Conservation (phyloP, 108 stramenopile genomes). For the Cylindrotheca closterium region DNA sequence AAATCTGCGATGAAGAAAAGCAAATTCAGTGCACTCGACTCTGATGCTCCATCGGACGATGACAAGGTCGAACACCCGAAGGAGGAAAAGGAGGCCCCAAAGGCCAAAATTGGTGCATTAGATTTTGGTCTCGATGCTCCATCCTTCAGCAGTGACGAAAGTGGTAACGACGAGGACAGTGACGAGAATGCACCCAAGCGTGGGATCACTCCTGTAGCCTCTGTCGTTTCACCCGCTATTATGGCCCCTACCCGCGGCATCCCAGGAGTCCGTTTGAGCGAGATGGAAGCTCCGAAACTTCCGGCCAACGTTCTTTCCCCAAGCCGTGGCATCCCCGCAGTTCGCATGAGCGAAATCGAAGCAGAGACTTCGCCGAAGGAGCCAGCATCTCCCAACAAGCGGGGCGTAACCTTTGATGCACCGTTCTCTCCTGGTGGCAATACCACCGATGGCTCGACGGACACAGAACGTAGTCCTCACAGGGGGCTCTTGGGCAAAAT, state of each 20-base stretch:
- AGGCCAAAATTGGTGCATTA: neutral
- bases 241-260: no score
- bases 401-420: no score
- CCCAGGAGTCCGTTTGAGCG: no score
- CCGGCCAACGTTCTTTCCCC: no score
- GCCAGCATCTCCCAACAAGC: no score
- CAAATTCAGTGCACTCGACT: neutral
- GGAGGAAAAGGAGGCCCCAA: neutral
- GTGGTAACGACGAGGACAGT: neutral
- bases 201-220: no score
- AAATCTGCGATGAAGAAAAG: no score
- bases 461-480: neutral
- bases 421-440: neutral
- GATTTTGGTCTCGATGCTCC: neutral
- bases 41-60: neutral
- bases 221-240: no score
- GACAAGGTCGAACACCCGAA: neutral
- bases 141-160: neutral
- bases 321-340: neutral
- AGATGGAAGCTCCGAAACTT: no score
- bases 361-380: no score
- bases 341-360: neutral
- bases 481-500: neutral
- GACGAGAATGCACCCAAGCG: no score
- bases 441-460: neutral